Evolutionary conservation across 2,329 filamentous ascomycete genomes (phyloP).

Genomic region (Scedosporium boydii): DNA sequence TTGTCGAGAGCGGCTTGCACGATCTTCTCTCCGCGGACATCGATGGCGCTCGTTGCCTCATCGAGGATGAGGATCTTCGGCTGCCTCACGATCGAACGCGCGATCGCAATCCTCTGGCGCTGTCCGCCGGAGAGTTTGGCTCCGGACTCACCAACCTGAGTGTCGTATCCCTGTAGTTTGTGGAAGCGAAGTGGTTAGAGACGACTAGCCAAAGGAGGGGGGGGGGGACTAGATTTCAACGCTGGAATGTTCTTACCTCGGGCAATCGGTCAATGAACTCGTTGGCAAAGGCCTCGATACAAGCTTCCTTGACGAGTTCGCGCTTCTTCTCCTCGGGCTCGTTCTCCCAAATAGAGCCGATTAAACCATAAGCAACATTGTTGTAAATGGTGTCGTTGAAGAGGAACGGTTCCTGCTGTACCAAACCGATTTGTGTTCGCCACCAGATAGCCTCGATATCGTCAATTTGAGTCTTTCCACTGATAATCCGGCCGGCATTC

Average conservation of each 20-base stretch:
- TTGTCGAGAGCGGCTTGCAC: constrained; percentile 57
- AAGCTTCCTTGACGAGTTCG: constrained; percentile 53
- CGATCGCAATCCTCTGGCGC: constrained; percentile 73
- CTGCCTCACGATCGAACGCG: constrained; percentile 62
- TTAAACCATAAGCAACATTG: constrained; percentile 52
- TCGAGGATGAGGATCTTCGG: constrained; percentile 67
- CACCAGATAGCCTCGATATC: constrained; percentile 27
- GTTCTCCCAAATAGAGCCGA: constrained; percentile 41
- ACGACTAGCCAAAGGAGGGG: not conserved
- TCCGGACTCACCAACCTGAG: constrained; percentile 66
- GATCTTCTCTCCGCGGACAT: constrained; percentile 43
- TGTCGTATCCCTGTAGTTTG: constrained; percentile 55
- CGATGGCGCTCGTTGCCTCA: constrained; percentile 63
- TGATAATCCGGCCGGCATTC: constrained; percentile 9
- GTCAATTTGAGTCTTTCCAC: constrained; percentile 11
- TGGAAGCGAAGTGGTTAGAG: not conserved
- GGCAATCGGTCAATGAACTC: constrained; percentile 60
- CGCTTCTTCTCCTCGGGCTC: constrained; percentile 27
- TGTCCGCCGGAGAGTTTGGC: constrained; percentile 77
- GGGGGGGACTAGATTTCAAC: not conserved
- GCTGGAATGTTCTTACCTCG: constrained; percentile 24
- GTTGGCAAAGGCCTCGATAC: constrained; percentile 57
- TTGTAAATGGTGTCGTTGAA: constrained; percentile 42
- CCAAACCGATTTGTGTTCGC: constrained; percentile 35
- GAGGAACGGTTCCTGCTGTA: constrained; percentile 44